phyloP scores from a whole-genome alignment of 345 rosid species.

The Populus tremula region DNA sequence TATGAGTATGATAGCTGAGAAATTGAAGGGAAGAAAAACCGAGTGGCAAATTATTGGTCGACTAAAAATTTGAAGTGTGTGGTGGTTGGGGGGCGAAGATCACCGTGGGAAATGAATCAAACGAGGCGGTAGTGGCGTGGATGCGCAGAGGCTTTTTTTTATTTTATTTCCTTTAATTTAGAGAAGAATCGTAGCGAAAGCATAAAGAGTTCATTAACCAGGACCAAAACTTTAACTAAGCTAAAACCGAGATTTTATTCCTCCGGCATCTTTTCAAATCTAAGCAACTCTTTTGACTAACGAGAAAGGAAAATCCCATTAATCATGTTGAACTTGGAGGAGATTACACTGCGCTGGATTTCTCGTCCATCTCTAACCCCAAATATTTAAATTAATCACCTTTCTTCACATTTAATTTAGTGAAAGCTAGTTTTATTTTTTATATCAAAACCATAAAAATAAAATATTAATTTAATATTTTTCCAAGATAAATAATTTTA shows the following conservation, averaged over 20 bases:
- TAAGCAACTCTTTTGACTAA: slow-evolving; percentile 42
- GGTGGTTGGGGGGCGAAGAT: not conserved
- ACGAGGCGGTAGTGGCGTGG: not conserved
- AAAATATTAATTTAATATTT: too few species aligned
- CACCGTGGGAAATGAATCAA: slow-evolving; percentile 17
- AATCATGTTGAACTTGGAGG: not conserved
- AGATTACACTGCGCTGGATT: too few species aligned
- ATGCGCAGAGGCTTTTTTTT: not conserved
- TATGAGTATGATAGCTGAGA: too few species aligned
- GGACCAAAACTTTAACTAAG: slow-evolving; percentile 14
- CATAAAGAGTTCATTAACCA: not conserved
- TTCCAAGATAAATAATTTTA: too few species aligned
- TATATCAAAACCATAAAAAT: too few species aligned
- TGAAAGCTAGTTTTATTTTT: too few species aligned
- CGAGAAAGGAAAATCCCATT: not conserved
- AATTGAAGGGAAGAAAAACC: too few species aligned
- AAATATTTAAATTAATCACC: too few species aligned
- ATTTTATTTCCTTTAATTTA: not conserved
- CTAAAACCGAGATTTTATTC: slow-evolving; percentile 29
- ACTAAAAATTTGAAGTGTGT: not conserved
- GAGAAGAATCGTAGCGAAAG: slow-evolving; percentile 17
- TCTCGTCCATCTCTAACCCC: too few species aligned
- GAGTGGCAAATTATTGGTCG: not conserved
- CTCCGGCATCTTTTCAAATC: slow-evolving; percentile 22
- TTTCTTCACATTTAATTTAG: too few species aligned